Evolutionary conservation across 768 basidiomycete species (phyloP).

Genomic region (Hygrocybe coccinea): DNA sequence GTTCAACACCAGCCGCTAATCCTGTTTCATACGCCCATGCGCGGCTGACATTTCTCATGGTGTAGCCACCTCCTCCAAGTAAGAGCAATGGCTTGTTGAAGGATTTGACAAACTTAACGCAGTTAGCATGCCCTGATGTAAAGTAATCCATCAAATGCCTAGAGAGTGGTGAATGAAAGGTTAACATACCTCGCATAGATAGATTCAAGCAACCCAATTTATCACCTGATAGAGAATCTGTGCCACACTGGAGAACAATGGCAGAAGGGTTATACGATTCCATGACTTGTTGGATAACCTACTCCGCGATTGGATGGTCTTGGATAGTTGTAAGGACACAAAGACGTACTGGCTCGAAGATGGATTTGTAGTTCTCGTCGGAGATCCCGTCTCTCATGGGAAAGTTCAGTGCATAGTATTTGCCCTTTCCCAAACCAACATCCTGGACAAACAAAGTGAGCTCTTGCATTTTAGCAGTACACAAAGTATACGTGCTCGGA

Average conservation of each 20-base stretch:
- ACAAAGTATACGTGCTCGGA: constrained; percentile 6
- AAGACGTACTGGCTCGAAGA: constrained; percentile 84
- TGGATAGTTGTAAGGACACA: constrained; percentile 1
- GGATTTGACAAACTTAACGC: constrained; percentile 78
- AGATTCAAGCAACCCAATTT: constrained; percentile 95
- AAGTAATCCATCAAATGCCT: neutral
- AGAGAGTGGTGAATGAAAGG: neutral
- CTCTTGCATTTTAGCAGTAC: constrained; percentile 40
- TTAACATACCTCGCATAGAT: constrained; percentile 57
- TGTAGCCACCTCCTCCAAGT: constrained; percentile 95
- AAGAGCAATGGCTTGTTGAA: constrained; percentile 85
- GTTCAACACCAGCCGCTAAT: constrained; percentile 93
- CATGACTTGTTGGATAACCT: constrained; percentile 86
- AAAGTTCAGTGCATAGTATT: constrained; percentile 87
- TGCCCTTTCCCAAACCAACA: constrained; percentile 83
- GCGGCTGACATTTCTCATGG: constrained; percentile 91
- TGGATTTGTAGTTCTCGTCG: constrained; percentile 77
- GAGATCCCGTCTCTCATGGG: constrained; percentile 92
- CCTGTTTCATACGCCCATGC: constrained; percentile 98
- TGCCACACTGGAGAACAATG: constrained; percentile 91
- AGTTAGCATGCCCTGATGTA: constrained; percentile 73
- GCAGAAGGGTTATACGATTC: constrained; percentile 81
- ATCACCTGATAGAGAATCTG: constrained; percentile 92
- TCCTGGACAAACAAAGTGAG: constrained; percentile 57
- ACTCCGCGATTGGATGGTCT: neutral